Base-by-base conservation (phyloP, 805 yeast species). In the Spencermartinsiella europaea region DNA sequence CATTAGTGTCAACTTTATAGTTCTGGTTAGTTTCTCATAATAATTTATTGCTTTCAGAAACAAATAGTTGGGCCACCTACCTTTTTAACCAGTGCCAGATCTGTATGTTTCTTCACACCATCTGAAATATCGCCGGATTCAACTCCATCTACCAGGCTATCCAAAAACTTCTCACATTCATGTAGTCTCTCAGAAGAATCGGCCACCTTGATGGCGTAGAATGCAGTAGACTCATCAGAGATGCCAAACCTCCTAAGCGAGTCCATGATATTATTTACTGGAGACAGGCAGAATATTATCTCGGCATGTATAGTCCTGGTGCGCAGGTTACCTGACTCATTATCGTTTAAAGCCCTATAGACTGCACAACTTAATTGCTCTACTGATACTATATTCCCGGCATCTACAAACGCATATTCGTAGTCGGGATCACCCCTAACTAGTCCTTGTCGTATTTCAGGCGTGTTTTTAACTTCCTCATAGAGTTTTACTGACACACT, bases 221-320 rank as follows among this genome's bases (percentile, higher is more conserved):
- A 47, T 21, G 70, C 67, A 0, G 58, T 58, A 2, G 78, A 64
- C 2, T 68, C 66, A 27, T 73, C 75, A 44, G 79, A 76, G 15
- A 86, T 71, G 8, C 95, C 95, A 65, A 85, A 84, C 55, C 76
- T 71, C 52, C 74, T 77, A 51, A 86, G 69, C 0, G 88, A 82
- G 49, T 86, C 93, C 69, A 77, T 73, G 34, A 83, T 81, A 42
- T 58, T 57, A 44, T 54, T 58, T 28, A 44, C 55, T 5, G 91
- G 87, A 1, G 89, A 78, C 48, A 87, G 66, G 48, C 80, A 76
- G 57, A 81, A 76, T 20, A 85, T 75, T 34, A 83, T 70, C 57
- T 87, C 95, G 0, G 93, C 80, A 58, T 85, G 84, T 27, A 86
- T 55, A 0, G 80, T 74, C 53, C 75, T 79, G 7, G 95, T 81